phyloP scores from a whole-genome alignment of 2,329 filamentous ascomycete genomes.

The Colletotrichum paranaense region DNA sequence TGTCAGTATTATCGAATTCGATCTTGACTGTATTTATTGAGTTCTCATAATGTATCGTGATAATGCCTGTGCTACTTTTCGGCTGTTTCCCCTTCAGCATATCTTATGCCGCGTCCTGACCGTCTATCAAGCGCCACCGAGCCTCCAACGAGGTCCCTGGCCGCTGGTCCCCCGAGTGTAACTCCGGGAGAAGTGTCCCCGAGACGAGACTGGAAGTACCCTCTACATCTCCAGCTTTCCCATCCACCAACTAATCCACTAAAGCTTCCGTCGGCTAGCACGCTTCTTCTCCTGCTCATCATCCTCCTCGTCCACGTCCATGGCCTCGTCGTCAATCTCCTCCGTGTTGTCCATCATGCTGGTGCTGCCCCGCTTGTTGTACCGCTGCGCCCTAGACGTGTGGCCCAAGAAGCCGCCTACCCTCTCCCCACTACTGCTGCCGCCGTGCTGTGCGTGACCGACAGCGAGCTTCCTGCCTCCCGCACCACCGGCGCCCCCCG shows the following conservation, averaged over 20 bases:
- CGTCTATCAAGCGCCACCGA: neutral
- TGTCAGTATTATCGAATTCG: conserved; percentile 5
- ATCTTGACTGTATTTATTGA: neutral
- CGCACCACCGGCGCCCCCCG: conserved; percentile 1
- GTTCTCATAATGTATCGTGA: conserved; percentile 26
- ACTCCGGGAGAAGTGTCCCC: neutral
- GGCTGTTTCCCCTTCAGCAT: neutral
- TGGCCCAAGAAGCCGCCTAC: conserved; percentile 24
- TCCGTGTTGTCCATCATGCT: conserved; percentile 56
- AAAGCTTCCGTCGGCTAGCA: conserved; percentile 66
- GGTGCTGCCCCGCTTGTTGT: conserved; percentile 35
- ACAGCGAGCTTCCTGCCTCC: conserved; percentile 35
- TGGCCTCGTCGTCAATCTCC: conserved; percentile 58
- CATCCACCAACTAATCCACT: conserved; percentile 25
- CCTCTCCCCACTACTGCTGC: conserved; percentile 13
- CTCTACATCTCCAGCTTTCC: conserved; percentile 11
- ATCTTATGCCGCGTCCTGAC: neutral
- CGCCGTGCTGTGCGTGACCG: conserved; percentile 12
- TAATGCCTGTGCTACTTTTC: neutral
- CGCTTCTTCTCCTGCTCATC: conserved; percentile 60
- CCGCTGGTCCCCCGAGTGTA: neutral
- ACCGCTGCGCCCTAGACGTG: conserved; percentile 40
- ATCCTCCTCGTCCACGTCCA: conserved; percentile 67
- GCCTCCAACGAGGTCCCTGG: neutral
- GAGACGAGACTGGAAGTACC: conserved; percentile 4